Evolutionary conservation across 805 yeast genomes (phyloP).

Genomic region (Wickerhamiella domercqiae): DNA sequence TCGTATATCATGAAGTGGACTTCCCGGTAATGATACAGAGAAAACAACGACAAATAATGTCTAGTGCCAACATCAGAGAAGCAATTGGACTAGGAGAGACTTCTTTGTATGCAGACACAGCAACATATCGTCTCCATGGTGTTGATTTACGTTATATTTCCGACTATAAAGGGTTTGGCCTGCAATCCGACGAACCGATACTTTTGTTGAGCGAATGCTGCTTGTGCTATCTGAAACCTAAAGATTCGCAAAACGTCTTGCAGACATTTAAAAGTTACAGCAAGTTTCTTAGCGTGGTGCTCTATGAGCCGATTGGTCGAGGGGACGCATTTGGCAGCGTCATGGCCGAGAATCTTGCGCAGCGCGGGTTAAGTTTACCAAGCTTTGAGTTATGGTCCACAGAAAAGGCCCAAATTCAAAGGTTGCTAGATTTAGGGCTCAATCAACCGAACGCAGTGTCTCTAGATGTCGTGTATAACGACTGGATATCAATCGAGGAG

Average conservation of each 20-base stretch:
- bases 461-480: conserved; percentile 27
- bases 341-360: conserved; percentile 46
- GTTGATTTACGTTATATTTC: conserved; percentile 35
- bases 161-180: conserved; percentile 15
- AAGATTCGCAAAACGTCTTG: conserved; percentile 32
- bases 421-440: conserved; percentile 25
- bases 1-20: conserved; percentile 47
- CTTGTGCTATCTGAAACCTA: conserved; percentile 48
- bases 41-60: conserved; percentile 27
- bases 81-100: background rate
- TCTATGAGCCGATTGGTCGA: conserved; percentile 60
- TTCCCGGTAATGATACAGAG: conserved; percentile 38
- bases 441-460: conserved; percentile 27
- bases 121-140: conserved; percentile 37
- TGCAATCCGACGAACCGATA: conserved; percentile 31
- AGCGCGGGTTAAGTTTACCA: conserved; percentile 48
- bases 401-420: conserved; percentile 25
- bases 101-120: conserved; percentile 16
- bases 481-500: conserved; percentile 34
- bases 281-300: conserved; percentile 24
- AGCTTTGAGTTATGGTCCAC: conserved; percentile 40
- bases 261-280: conserved; percentile 27
- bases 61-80: background rate
- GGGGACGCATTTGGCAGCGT: conserved; percentile 50
- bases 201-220: conserved; percentile 61